Base-by-base conservation (phyloP, 257 asterid genomes). In the Solanum corneliomulleri region DNA sequence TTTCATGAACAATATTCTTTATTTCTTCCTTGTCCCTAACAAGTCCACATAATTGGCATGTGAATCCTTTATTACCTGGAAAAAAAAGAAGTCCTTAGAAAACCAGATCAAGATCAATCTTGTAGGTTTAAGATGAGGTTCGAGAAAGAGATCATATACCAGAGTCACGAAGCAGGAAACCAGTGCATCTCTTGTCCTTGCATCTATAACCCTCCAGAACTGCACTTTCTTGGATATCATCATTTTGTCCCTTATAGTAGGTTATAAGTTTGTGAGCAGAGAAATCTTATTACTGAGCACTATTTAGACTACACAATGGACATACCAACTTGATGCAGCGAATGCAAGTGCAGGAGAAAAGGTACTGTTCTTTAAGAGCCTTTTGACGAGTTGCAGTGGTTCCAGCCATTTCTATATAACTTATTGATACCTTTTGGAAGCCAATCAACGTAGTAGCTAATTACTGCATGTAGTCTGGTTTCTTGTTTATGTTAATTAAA, bases 371-470 rank as follows among this genome's bases (percentile, higher is more conserved):
- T 92, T 93, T 95, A 86, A 97, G 98, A 86, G 97, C 89, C 90
- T 95, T 93, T 92, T 93, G 96, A 89, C 99, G 96, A 86, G 97
- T 93, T 44, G 86, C 56, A 37, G 99, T 96, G 95, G 98, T 97
- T 92, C 98, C 99, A 89, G 99, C 99, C 52, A 92, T 93, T 89
- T 97, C 99, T 88, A 97, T 91, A 84, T 97, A 97, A 90, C 99
- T 96, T 89, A 97, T 97, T 85, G 86, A 88, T 47, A 95, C 99
- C 99, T 97, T 81, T 87, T 70, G 69, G 49, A 87, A 78, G 90
- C 83, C 88, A 87, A 64, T 41, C 85, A 76, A 85, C 31, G 31
- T 29, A 29, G 31, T 29, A 29, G 31, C 31, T 29, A 29, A 29
- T 29, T 29, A 29, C 31, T 29, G 31, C 31, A 29, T 29, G 31